These are phyloP conservation scores for Cytospora piceae DNA, from an alignment of 2,329 filamentous ascomycete genomes.

Conservation along the genomic window DNA sequence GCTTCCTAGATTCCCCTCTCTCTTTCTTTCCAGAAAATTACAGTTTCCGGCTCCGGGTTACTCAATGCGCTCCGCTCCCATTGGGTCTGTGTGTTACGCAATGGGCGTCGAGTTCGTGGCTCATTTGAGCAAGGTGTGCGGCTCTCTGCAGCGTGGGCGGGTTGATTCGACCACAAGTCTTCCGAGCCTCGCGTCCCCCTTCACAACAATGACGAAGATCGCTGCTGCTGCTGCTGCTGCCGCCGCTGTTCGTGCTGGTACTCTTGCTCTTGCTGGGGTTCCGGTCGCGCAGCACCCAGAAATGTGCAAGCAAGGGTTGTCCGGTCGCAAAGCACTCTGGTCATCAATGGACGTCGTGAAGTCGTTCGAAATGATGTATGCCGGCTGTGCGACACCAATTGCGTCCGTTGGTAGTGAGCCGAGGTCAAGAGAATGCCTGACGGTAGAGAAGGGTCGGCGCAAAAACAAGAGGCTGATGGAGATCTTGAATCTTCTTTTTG, in stretches of 20 bases:
- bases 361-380: conserved; percentile 2
- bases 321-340: not conserved
- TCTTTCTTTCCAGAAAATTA: conserved; percentile 35
- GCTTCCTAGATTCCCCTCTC: conserved; percentile 31
- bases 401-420: conserved; percentile 13
- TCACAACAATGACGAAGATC: conserved; percentile 21
- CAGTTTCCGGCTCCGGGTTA: conserved; percentile 38
- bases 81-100: conserved; percentile 51
- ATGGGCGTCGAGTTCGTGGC: conserved; percentile 46
- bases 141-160: conserved; percentile 45
- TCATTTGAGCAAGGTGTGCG: conserved; percentile 46
- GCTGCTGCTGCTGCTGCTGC: not conserved
- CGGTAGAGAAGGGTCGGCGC: conserved; percentile 23
- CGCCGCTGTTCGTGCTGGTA: not conserved
- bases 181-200: conserved; percentile 32
- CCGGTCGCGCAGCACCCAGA: not conserved
- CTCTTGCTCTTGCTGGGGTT: not conserved
- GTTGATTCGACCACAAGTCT: conserved; percentile 37
- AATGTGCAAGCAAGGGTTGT: not conserved
- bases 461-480: conserved; percentile 13
- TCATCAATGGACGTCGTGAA: not conserved
- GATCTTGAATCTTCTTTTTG: conserved; percentile 3
- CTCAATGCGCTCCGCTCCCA: conserved; percentile 45
- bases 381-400: conserved; percentile 25
- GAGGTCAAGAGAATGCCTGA: conserved; percentile 16